phyloP scores from a whole-genome alignment of 2,329 filamentous ascomycete genomes.

The Cladosporium austrohemisphaericum region DNA sequence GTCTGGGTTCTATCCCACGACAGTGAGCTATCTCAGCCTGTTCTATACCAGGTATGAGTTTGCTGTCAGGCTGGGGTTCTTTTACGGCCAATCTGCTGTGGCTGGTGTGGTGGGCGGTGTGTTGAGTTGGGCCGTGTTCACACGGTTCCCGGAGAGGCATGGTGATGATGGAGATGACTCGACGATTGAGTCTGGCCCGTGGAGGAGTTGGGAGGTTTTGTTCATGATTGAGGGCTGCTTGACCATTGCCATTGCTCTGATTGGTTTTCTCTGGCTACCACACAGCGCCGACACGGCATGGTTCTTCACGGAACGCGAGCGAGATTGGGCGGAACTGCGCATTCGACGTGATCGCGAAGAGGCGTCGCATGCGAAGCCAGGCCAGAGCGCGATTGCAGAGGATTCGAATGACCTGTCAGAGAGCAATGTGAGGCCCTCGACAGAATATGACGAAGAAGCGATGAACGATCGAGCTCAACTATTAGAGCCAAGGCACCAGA shows the following conservation, averaged over 20 bases:
- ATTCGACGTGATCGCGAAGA: conserved; percentile 34
- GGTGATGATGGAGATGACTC: not conserved
- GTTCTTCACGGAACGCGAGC: conserved; percentile 48
- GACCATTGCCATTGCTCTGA: conserved; percentile 45
- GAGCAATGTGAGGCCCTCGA: not conserved
- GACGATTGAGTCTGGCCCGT: conserved; percentile 21
- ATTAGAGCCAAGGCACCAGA: conserved; percentile 16
- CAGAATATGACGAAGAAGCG: conserved; percentile 24
- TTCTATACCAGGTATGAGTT: conserved; percentile 59
- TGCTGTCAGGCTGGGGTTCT: conserved; percentile 50
- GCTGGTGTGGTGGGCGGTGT: conserved; percentile 56
- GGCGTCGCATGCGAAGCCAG: not conserved
- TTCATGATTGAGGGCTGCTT: conserved; percentile 48
- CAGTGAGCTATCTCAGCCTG: conserved; percentile 55
- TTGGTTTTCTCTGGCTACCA: conserved; percentile 50
- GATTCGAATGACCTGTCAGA: no score
- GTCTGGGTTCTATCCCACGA: conserved; percentile 58
- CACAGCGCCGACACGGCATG: conserved; percentile 49
- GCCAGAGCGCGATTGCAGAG: no score
- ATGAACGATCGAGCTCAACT: conserved; percentile 24
- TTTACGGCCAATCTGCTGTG: conserved; percentile 56
- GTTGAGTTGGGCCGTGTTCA: conserved; percentile 50
- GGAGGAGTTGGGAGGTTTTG: conserved; percentile 50
- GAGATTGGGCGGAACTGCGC: conserved; percentile 45
- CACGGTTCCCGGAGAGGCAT: conserved; percentile 32